A percentile compares a stretch with the other conserved stretches of the same genome.
Conservation (phyloP, 169 alveolate genomes). For the Cryptosporidium ryanae region DNA sequence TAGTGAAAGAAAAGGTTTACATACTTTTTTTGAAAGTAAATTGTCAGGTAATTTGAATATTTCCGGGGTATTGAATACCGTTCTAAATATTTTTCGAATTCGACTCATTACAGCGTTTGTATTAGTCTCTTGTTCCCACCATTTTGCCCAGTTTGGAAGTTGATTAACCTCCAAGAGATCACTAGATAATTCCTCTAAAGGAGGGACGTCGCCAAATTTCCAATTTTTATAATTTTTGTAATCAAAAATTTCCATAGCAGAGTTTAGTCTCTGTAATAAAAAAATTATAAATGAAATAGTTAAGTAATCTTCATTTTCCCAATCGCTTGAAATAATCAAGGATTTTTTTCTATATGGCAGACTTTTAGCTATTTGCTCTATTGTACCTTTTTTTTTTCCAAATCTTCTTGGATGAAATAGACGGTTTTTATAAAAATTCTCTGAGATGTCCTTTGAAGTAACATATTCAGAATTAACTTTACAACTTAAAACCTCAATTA, state of each 20-base stretch:
- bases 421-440: neutral
- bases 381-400: slow-evolving; percentile 66
- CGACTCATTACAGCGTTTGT: slow-evolving; percentile 12
- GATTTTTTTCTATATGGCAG: slow-evolving; percentile 29
- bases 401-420: slow-evolving; percentile 9
- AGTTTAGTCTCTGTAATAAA: slow-evolving; percentile 32
- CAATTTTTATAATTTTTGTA: slow-evolving; percentile 30
- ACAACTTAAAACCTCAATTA: neutral
- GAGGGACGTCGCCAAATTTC: slow-evolving; percentile 52
- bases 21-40: neutral
- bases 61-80: slow-evolving; percentile 23
- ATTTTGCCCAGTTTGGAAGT: slow-evolving; percentile 57
- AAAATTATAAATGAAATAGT: slow-evolving; percentile 33
- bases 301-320: slow-evolving; percentile 44
- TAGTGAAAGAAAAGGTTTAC: slow-evolving; percentile 46
- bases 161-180: neutral
- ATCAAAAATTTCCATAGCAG: slow-evolving; percentile 34
- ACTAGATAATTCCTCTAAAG: slow-evolving; percentile 50
- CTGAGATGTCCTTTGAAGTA: slow-evolving; percentile 24
- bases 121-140: slow-evolving; percentile 54
- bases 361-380: slow-evolving; percentile 33
- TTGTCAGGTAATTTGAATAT: slow-evolving; percentile 42
- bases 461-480: slow-evolving; percentile 2
- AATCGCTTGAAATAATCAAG: slow-evolving; percentile 51
- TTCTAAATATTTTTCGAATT: slow-evolving; percentile 1